A percentile compares a stretch with the other conserved stretches of the same genome.
These are phyloP conservation scores for Sporisorium exsertum DNA, from an alignment of 1,284 basidiomycete species.

Conservation along the genomic window DNA sequence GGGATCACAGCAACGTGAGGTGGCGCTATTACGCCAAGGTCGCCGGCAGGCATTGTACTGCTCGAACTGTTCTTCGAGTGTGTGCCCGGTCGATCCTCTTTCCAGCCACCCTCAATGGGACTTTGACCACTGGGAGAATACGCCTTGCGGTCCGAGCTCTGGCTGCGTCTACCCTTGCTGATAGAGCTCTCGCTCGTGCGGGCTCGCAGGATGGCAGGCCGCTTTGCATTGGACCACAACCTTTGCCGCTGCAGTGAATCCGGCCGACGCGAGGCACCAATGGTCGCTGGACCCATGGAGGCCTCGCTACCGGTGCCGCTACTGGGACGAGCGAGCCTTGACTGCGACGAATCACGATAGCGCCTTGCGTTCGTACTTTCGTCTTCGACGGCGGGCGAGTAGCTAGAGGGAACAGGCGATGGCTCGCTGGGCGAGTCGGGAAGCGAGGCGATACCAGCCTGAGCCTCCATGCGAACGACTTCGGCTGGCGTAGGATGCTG, in stretches of 20 bases:
- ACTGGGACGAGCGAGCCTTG: slow-evolving; percentile 19
- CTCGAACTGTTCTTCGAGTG: slow-evolving; percentile 40
- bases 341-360: slow-evolving; percentile 17
- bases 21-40: slow-evolving; percentile 12
- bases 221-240: slow-evolving; percentile 36
- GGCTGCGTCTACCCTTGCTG: slow-evolving; percentile 28
- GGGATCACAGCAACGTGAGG: slow-evolving; percentile 42
- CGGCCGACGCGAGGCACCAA: slow-evolving; percentile 21
- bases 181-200: slow-evolving; percentile 42
- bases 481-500: slow-evolving; percentile 56
- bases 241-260: slow-evolving; percentile 27
- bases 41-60: slow-evolving; percentile 23
- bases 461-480: slow-evolving; percentile 56
- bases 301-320: slow-evolving; percentile 39
- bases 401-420: slow-evolving; percentile 34
- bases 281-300: slow-evolving; percentile 13
- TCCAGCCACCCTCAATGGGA: slow-evolving; percentile 14
- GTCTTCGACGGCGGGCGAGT: slow-evolving; percentile 27
- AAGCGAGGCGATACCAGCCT: slow-evolving; percentile 58
- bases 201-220: slow-evolving; percentile 34
- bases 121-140: slow-evolving; percentile 25
- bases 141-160: slow-evolving; percentile 23
- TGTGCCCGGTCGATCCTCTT: slow-evolving; percentile 17
- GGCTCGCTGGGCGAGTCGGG: slow-evolving; percentile 55
- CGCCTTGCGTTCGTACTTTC: slow-evolving; percentile 5